A percentile compares a stretch with the other conserved stretches of the same genome.
Evolutionary conservation across 345 rosid species (phyloP).

Genomic region (Moricandia moricandioides): DNA sequence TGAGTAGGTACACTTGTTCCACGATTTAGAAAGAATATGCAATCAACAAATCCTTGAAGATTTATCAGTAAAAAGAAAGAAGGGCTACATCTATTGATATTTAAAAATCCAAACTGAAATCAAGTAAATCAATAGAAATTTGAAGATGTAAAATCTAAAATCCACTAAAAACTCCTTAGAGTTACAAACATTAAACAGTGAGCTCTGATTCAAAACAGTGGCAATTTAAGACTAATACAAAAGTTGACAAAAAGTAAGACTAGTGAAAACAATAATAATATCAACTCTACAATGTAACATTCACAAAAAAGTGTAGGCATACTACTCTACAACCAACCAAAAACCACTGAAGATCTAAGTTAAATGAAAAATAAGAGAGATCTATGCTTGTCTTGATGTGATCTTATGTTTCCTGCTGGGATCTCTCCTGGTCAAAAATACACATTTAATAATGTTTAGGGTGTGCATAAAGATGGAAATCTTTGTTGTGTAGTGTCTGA

Average conservation of each 20-base stretch:
- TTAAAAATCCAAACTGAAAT: background rate
- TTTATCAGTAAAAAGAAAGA: background rate
- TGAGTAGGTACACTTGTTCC: background rate
- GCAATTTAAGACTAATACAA: no score
- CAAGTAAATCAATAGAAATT: background rate
- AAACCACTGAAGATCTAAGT: background rate
- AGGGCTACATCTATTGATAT: background rate
- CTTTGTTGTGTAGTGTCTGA: background rate
- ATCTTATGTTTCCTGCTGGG: slow-evolving; percentile 31
- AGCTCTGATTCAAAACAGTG: background rate
- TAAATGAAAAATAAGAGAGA: background rate
- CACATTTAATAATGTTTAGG: background rate
- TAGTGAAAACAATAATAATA: background rate
- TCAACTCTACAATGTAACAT: slow-evolving; percentile 17
- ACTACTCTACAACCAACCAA: background rate
- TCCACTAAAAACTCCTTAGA: slow-evolving; percentile 6
- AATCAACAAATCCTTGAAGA: background rate
- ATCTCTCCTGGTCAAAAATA: slow-evolving; percentile 29
- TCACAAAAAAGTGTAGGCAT: slow-evolving; percentile 2
- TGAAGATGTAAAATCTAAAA: background rate
- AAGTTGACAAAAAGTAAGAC: background rate
- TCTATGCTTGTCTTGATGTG: slow-evolving; percentile 33
- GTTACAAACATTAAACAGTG: background rate
- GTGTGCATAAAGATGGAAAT: background rate
- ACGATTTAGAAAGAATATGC: background rate